Evolutionary conservation across 345 rosid species (phyloP), one percentile per base, ranked within the genome.

Genomic region (Salix caprea): DNA sequence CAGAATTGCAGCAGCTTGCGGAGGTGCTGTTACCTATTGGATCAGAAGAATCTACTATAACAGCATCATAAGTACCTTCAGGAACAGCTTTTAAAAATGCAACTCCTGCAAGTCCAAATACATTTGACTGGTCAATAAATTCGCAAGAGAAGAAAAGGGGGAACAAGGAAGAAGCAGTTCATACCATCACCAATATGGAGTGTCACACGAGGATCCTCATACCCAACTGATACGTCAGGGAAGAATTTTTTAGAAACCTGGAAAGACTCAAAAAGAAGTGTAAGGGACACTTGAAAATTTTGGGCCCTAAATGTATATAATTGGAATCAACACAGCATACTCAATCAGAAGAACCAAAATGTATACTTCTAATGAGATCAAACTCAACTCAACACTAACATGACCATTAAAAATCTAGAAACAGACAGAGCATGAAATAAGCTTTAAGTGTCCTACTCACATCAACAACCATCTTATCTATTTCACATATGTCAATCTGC

Each of bases 1-100:
- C 62, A 26, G 64, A 46, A 73, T 52, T 39, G 34, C 11, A 70
- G 6, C 21, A 73, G 40, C 10, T 46, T 75, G 39, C 19, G 46
- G 65, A 52, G 13, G 64, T 36, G 32, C 60, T 23, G 67, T 60
- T 88, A 92, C 97, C 99, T 1, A 93, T 93, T 0, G 99, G 99
- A 68, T 95, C 98, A 1, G 99, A 95, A 7, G 99, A 95, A 81
- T 95, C 99, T 78, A 95, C 99, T 24, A 95, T 91, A 75, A 95
- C 65, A 23, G 97, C 99, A 81, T 95, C 99, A 74, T 95, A 95
- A 58, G 97, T 90, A 77, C 94, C 99, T 77, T 80, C 90, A 60
- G 90, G 82, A 62, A 85, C 94, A 62, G 84, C 90, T 85, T 90
- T 93, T 86, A 95, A 79, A 77, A 93, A 95, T 7, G 93, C 98